Evolutionary conservation across 345 rosid genomes (phyloP).

Genomic region (Lepidium sativum): DNA sequence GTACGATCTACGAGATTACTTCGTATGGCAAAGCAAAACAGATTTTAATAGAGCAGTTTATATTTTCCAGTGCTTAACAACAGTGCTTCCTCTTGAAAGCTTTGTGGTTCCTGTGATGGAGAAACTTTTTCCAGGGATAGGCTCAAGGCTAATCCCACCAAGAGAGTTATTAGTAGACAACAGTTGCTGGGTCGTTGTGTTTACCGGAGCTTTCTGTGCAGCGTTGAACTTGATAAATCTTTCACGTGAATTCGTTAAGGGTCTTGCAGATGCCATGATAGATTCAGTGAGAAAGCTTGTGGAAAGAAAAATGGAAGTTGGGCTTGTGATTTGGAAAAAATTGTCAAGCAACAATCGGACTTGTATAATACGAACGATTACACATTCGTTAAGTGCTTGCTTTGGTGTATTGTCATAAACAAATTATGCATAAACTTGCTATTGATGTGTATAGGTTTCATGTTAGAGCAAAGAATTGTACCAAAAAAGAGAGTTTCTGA

Average conservation of each 20-base stretch:
- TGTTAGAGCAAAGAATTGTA: not conserved
- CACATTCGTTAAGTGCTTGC: not conserved
- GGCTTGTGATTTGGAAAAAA: not conserved
- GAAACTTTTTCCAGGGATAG: not conserved
- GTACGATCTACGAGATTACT: not conserved
- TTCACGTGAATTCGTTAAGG: not conserved
- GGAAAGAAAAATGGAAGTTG: conserved; percentile 5
- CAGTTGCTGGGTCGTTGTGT: not conserved
- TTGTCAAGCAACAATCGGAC: not conserved
- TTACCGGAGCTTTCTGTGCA: not conserved
- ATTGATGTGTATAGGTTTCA: not conserved
- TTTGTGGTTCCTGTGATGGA: not conserved
- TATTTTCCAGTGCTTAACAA: not conserved
- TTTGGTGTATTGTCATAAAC: not conserved
- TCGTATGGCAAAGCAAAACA: not conserved
- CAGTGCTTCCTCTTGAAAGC: not conserved
- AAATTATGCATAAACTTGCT: not conserved
- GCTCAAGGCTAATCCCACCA: not conserved
- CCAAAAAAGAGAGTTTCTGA: not conserved
- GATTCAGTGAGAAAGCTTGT: not conserved
- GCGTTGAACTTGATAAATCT: not conserved
- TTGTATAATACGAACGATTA: not conserved
- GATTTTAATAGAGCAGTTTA: not conserved
- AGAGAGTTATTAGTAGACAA: not conserved
- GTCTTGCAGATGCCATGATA: not conserved